A percentile compares a stretch with the other conserved stretches of the same genome.
phyloP scores from a whole-genome alignment of 1,284 basidiomycete genomes.

The Chiua sp. region DNA sequence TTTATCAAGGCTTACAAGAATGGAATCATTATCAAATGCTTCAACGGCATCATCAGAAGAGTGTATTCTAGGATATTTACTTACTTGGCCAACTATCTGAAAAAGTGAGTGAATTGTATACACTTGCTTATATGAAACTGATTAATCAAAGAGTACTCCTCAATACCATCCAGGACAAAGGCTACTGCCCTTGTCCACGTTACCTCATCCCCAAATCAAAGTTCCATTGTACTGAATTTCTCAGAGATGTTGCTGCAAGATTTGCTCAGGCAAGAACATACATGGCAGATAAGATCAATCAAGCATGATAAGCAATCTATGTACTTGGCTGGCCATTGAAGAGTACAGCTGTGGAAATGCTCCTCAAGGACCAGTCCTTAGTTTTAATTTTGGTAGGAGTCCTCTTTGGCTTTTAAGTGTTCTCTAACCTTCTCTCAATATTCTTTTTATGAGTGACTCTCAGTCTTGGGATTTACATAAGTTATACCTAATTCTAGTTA shows the following conservation, averaged over 20 bases:
- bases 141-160: not conserved
- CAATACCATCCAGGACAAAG: not conserved
- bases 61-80: not conserved
- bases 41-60: not conserved
- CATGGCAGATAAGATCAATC: not conserved
- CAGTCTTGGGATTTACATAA: not conserved
- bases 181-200: not conserved
- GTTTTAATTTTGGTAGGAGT: not conserved
- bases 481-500: not conserved
- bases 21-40: not conserved
- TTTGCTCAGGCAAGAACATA: not conserved
- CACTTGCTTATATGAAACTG: too few relatives aligned
- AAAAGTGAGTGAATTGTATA: constrained; percentile 9
- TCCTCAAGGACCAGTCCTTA: not conserved
- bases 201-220: constrained; percentile 1
- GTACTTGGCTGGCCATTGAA: not conserved
- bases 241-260: not conserved
- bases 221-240: not conserved
- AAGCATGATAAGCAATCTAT: not conserved
- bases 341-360: not conserved
- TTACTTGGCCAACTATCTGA: constrained; percentile 1
- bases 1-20: not conserved
- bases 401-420: not conserved
- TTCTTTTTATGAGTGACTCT: not conserved
- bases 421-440: not conserved